These are phyloP conservation scores for Beverwykella pulmonaria DNA, from an alignment of 495 filamentous ascomycete genomes.

Conservation along the genomic window DNA sequence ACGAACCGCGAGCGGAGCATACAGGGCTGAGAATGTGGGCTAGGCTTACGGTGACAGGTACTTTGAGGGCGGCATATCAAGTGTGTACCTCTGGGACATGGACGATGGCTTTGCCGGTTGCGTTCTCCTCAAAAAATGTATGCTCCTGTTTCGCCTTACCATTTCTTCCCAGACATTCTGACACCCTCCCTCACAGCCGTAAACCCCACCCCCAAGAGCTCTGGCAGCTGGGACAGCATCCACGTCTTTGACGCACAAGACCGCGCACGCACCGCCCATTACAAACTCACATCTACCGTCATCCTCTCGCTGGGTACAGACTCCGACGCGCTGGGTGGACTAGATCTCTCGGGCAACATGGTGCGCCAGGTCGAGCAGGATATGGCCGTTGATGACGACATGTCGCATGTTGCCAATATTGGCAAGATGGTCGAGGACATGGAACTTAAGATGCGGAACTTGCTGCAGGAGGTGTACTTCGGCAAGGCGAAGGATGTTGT, in stretches of 20 bases:
- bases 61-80: slow-evolving; percentile 93
- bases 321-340: slow-evolving; percentile 73
- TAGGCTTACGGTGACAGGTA: slow-evolving; percentile 55
- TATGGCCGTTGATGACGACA: slow-evolving; percentile 84
- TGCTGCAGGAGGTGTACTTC: slow-evolving; percentile 99
- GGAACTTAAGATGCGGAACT: slow-evolving; percentile 99
- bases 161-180: neutral
- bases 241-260: slow-evolving; percentile 97
- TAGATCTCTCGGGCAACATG: slow-evolving; percentile 97
- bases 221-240: slow-evolving; percentile 95
- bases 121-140: slow-evolving; percentile 92
- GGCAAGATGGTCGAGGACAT: slow-evolving; percentile 95
- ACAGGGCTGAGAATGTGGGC: neutral
- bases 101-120: slow-evolving; percentile 98
- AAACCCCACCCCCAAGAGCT: slow-evolving; percentile 67
- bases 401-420: slow-evolving; percentile 93
- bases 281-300: slow-evolving; percentile 96
- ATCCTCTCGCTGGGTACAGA: slow-evolving; percentile 82
- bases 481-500: slow-evolving; percentile 99
- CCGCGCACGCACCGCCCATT: slow-evolving; percentile 85
- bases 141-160: neutral
- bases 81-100: slow-evolving; percentile 97
- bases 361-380: slow-evolving; percentile 93
- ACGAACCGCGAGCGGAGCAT: neutral
- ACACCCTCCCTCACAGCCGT: slow-evolving; percentile 52